A percentile compares a stretch with the other conserved stretches of the same genome.
phyloP scores from a whole-genome alignment of 2,329 filamentous ascomycete genomes.

The Fusarium heterosporum region DNA sequence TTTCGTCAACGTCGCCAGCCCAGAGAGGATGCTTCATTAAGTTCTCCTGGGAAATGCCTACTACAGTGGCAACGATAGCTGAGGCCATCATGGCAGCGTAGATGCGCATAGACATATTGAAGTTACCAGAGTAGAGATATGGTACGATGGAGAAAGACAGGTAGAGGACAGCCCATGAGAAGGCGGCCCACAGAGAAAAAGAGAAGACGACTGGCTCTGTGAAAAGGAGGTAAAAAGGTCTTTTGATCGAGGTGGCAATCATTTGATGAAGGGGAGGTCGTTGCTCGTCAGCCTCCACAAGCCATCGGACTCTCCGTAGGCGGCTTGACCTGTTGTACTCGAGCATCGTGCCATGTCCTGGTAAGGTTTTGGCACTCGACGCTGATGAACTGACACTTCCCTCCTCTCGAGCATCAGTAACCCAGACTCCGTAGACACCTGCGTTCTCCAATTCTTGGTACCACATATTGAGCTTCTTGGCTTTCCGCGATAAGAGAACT shows the following conservation, averaged over 20 bases:
- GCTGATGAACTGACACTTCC: slow-evolving; percentile 36
- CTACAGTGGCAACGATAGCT: slow-evolving; percentile 71
- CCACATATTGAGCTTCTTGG: slow-evolving; percentile 78
- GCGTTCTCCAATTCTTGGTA: slow-evolving; percentile 77
- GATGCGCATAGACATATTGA: slow-evolving; percentile 75
- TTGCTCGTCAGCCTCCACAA: slow-evolving; percentile 82
- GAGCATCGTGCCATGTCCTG: slow-evolving; percentile 9
- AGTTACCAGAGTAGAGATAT: slow-evolving; percentile 76
- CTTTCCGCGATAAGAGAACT: slow-evolving; percentile 82
- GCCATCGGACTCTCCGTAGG: slow-evolving; percentile 75
- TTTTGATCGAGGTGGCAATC: slow-evolving; percentile 78
- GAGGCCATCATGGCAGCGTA: slow-evolving; percentile 80
- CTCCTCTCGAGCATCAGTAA: slow-evolving; percentile 37
- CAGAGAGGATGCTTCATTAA: slow-evolving; percentile 63
- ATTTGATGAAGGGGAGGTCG: slow-evolving; percentile 74
- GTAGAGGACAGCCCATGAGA: slow-evolving; percentile 91
- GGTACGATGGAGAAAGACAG: slow-evolving; percentile 85
- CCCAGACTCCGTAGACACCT: slow-evolving; percentile 66
- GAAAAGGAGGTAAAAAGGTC: slow-evolving; percentile 81
- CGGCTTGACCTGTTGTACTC: slow-evolving; percentile 22
- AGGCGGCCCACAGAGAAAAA: slow-evolving; percentile 91
- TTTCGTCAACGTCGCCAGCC: slow-evolving; percentile 40
- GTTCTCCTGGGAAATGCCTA: slow-evolving; percentile 80
- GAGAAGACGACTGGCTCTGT: slow-evolving; percentile 85
- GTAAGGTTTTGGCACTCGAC: slow-evolving; percentile 36